These are phyloP conservation scores for Marchantia paleacea DNA, from an alignment of 225 moss, liverwort and hornwort species.

Conservation along the genomic window DNA sequence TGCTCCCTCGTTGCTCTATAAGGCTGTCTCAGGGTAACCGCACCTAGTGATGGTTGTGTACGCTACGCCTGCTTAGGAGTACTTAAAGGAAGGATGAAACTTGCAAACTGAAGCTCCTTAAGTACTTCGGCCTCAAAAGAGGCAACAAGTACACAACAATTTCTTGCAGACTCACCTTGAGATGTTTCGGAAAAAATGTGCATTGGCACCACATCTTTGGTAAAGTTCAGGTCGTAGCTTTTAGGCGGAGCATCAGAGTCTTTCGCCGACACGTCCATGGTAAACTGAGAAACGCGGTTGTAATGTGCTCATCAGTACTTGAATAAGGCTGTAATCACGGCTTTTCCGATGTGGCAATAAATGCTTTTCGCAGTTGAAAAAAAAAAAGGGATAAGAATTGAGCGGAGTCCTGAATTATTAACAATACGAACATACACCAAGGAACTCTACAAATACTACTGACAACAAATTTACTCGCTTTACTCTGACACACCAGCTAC, in stretches of 20 bases:
- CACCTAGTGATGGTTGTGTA: background rate
- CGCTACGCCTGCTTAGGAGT: background rate
- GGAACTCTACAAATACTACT: no score
- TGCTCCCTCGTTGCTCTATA: background rate
- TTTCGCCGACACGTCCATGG: constrained; percentile 68
- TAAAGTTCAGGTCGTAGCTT: constrained; percentile 68
- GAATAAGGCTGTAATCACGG: background rate
- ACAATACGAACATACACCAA: no score
- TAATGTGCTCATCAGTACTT: background rate
- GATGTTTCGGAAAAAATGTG: constrained; percentile 86
- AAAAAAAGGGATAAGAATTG: no score
- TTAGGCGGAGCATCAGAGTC: constrained; percentile 67
- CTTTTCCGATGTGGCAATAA: background rate
- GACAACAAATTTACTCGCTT: background rate
- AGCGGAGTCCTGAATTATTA: no score
- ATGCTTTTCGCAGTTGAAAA: background rate
- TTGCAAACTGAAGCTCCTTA: background rate
- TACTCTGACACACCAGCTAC: background rate
- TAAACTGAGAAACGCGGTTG: constrained; percentile 51
- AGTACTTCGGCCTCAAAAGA: background rate
- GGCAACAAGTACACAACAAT: background rate
- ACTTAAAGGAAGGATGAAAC: background rate
- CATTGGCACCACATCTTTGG: constrained; percentile 94
- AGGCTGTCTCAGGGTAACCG: background rate
- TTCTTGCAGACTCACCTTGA: constrained; percentile 51